Conservation (phyloP, 768 basidiomycete species). For the Auricularia cornea region DNA sequence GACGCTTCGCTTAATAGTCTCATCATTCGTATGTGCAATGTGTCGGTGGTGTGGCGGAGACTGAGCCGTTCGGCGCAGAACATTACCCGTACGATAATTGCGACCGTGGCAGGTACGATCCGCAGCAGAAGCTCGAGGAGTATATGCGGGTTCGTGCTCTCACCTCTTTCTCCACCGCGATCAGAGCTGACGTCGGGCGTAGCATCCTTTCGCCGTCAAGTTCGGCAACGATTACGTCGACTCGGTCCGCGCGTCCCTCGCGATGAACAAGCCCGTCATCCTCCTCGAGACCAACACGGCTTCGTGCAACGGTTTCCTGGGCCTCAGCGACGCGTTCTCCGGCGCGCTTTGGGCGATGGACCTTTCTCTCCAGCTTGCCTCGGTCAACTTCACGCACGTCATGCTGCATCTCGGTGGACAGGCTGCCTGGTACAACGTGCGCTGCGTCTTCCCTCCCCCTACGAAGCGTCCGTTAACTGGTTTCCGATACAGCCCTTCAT, state of each 20-base stretch:
- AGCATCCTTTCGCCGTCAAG: background rate
- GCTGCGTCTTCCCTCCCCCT: constrained; percentile 12
- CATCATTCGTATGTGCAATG: constrained; percentile 40
- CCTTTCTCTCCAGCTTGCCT: constrained; percentile 42
- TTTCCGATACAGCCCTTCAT: constrained; percentile 36
- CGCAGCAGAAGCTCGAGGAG: background rate
- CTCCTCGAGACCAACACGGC: constrained; percentile 51
- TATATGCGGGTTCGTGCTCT: background rate
- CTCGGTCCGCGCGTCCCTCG: background rate
- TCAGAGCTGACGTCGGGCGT: background rate
- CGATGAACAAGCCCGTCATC: constrained; percentile 30
- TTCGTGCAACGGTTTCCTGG: constrained; percentile 40
- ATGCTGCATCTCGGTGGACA: constrained; percentile 43
- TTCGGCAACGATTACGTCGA: background rate
- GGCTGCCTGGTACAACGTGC: constrained; percentile 44
- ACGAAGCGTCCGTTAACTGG: background rate
- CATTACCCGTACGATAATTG: background rate
- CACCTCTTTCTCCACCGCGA: background rate
- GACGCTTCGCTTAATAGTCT: constrained; percentile 28
- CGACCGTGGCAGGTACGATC: background rate
- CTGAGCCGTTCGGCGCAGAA: no score
- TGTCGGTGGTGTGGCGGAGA: no score
- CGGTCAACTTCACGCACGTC: constrained; percentile 38
- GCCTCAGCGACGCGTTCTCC: constrained; percentile 42
- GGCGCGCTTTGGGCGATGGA: constrained; percentile 45